Conservation (phyloP, 2,329 filamentous ascomycete genomes). For the Alternaria sp. region DNA sequence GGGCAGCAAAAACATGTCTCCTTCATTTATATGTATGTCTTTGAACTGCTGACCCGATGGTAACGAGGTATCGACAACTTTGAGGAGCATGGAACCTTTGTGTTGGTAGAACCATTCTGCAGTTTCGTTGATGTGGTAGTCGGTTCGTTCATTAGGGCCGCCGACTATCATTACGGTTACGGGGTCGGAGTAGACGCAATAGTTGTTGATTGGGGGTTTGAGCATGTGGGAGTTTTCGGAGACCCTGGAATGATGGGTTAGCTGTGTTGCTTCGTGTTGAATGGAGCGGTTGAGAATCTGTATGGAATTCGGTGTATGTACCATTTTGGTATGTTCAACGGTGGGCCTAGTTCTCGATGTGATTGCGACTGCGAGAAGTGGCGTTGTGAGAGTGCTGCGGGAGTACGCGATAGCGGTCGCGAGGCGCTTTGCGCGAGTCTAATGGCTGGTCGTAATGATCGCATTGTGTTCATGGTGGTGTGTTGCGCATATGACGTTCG, state of each 20-base stretch:
- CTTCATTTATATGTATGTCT: constrained; percentile 90
- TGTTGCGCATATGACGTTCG: not conserved
- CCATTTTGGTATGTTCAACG: constrained; percentile 55
- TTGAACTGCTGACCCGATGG: constrained; percentile 66
- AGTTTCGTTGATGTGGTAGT: constrained; percentile 98
- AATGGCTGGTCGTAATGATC: constrained; percentile 26
- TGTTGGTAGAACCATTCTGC: constrained; percentile 99
- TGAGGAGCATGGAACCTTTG: constrained; percentile 91
- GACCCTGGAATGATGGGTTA: constrained; percentile 67
- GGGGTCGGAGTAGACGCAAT: constrained; percentile 89
- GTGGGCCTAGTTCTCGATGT: constrained; percentile 36
- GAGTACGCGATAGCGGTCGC: constrained; percentile 19
- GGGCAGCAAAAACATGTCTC: constrained; percentile 92
- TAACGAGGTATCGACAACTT: constrained; percentile 73
- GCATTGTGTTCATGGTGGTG: constrained; percentile 27
- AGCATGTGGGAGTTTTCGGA: constrained; percentile 90
- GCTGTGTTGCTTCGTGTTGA: not conserved
- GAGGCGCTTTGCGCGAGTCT: constrained; percentile 24
- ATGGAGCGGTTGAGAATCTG: not conserved
- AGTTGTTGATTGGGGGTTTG: constrained; percentile 95
- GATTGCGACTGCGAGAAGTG: constrained; percentile 40
- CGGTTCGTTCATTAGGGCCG: constrained; percentile 92
- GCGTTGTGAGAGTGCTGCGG: constrained; percentile 28
- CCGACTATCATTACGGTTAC: constrained; percentile 94
- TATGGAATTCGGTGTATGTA: constrained; percentile 16